Conservation (phyloP, 1,284 basidiomycete genomes). For the Moesziomyces parantarcticus region DNA sequence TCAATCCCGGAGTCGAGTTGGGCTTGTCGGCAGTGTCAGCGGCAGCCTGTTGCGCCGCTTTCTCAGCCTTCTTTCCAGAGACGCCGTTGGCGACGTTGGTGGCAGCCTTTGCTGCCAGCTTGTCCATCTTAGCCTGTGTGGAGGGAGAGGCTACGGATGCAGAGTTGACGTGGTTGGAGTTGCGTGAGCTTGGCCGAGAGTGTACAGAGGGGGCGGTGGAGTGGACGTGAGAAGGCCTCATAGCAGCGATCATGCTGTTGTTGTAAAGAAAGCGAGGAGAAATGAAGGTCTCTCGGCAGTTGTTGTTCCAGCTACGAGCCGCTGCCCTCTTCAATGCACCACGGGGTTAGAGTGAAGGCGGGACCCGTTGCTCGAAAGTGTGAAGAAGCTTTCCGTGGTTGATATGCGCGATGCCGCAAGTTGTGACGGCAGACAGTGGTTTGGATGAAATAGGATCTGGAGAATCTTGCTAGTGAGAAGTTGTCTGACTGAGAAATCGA, state of each 20-base stretch:
- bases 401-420: neutral
- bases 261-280: neutral
- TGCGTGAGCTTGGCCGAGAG: slow-evolving; percentile 49
- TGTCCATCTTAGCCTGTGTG: slow-evolving; percentile 28
- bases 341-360: too few relatives aligned
- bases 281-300: neutral
- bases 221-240: slow-evolving; percentile 50
- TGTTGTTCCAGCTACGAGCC: neutral
- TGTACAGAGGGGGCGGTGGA: slow-evolving; percentile 38
- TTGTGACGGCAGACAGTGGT: neutral
- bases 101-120: slow-evolving; percentile 29
- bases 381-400: neutral
- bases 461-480: neutral
- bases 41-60: slow-evolving; percentile 21
- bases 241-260: slow-evolving; percentile 55
- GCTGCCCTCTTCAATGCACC: too few relatives aligned
- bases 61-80: slow-evolving; percentile 42
- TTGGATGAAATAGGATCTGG: neutral
- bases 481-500: neutral
- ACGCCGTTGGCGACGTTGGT: slow-evolving; percentile 26
- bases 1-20: slow-evolving; percentile 41
- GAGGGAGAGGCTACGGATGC: slow-evolving; percentile 40
- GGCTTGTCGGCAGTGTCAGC: slow-evolving; percentile 10
- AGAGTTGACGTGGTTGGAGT: slow-evolving; percentile 30
- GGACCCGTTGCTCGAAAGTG: too few relatives aligned